Evolutionary conservation across 139 green algal species (phyloP).

Genomic region (Chlorella sp.): DNA sequence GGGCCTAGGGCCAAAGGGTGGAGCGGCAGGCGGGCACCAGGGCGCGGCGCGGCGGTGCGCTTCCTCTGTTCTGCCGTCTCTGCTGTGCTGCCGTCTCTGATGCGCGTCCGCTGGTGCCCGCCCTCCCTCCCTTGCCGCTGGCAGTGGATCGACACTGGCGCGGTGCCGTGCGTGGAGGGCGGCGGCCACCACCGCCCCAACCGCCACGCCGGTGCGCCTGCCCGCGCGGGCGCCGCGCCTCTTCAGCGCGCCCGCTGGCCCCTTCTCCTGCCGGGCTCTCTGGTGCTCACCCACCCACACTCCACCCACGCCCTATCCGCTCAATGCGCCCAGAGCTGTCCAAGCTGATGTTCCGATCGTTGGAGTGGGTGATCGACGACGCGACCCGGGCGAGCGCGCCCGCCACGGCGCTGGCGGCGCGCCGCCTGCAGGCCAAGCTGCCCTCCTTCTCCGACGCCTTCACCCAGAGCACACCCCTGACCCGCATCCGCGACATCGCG

Average conservation of each 20-base stretch:
- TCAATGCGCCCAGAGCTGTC: no score
- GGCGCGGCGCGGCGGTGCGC: no score
- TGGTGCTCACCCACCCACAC: no score
- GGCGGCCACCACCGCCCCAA: constrained; percentile 94
- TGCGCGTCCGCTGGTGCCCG: no score
- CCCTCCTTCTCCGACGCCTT: constrained; percentile 92
- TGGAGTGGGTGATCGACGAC: constrained; percentile 80
- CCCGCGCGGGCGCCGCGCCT: no score
- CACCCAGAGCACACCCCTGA: constrained; percentile 85
- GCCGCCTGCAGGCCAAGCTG: constrained; percentile 78
- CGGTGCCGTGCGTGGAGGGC: constrained; percentile 89
- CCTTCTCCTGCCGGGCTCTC: no score
- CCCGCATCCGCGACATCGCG: constrained; percentile 97
- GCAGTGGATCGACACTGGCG: constrained; percentile 90
- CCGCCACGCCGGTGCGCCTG: constrained; percentile 89
- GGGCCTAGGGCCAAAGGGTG: no score
- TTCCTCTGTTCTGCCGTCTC: constrained; percentile 6
- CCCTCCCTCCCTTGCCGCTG: no score
- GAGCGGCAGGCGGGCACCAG: no score
- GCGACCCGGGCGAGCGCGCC: neutral
- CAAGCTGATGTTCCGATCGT: constrained; percentile 81
- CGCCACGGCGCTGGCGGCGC: constrained; percentile 49
- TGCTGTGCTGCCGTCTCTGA: no score
- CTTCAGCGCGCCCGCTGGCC: no score
- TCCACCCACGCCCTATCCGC: no score